Base-by-base conservation (phyloP, 2,329 filamentous ascomycete species). In the Trichophyton benhamiae region DNA sequence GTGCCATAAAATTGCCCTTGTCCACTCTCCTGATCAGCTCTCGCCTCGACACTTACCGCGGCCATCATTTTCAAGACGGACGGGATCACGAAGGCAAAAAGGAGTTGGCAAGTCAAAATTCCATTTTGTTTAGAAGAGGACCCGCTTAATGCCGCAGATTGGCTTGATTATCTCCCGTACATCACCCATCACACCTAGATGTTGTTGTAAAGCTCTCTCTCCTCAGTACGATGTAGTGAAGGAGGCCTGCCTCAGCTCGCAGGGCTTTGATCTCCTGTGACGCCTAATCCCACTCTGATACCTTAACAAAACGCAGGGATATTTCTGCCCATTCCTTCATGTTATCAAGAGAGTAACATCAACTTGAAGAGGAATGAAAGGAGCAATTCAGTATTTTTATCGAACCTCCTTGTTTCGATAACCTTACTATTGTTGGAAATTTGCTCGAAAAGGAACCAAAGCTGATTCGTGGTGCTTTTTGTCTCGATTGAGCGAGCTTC, bases 111-210 rank as follows among this genome's bases (percentile, higher is more conserved):
- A 13, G 7, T 55, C 49, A n/a, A 55, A 55, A 13, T 30, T 53
- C 30, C 27, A 27, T 4, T 27, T 36, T 36, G 13, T 55, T 22
- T n/a, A 55, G 9, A 58, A 1, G 55, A 36, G 36, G 17, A 7
- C 7, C 55, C 55, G 36, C 55, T 58, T 58, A 58, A 25, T 6
- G 36, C 42, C 36, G 55, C 55, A 58, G 55, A n/a, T 42, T 17
- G 41, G 41, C 20, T 44, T 42, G 55, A 9, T 22, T 20, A 58
- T 42, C 36, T 58, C 55, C 55, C 55, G 33, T 58, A 3, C 33
- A 55, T 55, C 27, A 27, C 27, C 30, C 13, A 22, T 8, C 30
- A 20, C 17, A 17, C 49, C 11, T 53, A 15, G 17, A 15, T 30
- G 22, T 55, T n/a, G n/a, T 27, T 36, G n/a, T 49, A 15, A n/a